phyloP scores from a whole-genome alignment of 208 protist species.

The Acanthamoeba royreba region DNA sequence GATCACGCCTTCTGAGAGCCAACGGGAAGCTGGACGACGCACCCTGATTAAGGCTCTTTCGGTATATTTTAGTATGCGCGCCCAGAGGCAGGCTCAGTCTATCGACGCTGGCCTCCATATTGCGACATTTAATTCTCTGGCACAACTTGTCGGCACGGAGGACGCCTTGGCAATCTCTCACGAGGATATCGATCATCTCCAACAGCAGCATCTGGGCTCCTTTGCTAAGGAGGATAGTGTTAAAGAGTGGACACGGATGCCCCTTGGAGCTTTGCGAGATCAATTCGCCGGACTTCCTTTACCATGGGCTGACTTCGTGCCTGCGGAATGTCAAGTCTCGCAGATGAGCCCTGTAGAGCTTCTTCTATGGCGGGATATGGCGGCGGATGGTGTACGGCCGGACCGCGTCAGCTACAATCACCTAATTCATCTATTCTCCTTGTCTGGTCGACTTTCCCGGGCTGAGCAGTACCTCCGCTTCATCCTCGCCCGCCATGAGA shows the following conservation, averaged over 20 bases:
- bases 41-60: neutral
- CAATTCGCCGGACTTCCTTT: neutral
- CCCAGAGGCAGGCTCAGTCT: neutral
- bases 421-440: neutral
- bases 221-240: neutral
- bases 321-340: neutral
- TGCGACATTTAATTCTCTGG: neutral
- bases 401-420: neutral
- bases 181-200: neutral
- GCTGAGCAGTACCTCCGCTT: neutral
- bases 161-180: neutral
- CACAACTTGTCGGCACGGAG: neutral
- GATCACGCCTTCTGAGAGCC: neutral
- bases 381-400: neutral
- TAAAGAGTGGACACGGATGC: neutral
- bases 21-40: neutral
- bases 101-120: neutral
- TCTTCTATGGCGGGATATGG: neutral
- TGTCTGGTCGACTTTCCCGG: neutral
- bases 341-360: neutral
- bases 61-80: neutral
- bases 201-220: too few species aligned
- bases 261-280: neutral
- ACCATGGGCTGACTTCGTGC: neutral
- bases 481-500: neutral